phyloP scores from a whole-genome alignment of 345 rosid genomes.

The Eucalyptus tenuipes region DNA sequence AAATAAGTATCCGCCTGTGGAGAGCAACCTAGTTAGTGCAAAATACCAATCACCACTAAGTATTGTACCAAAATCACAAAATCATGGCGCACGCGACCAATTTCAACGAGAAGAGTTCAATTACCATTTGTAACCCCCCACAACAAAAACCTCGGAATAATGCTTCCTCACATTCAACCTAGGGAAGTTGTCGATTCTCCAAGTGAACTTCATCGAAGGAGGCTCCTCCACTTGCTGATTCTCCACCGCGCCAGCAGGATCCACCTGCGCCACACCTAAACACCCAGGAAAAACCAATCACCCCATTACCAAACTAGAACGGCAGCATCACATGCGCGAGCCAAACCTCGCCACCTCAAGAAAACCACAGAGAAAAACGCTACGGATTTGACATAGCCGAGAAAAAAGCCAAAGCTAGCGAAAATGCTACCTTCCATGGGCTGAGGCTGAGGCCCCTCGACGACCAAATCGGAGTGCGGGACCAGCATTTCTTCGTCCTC shows the following conservation, averaged over 20 bases:
- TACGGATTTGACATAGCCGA: neutral
- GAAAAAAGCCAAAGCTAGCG: neutral
- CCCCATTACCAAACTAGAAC: constrained; percentile 3
- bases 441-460: constrained; percentile 88
- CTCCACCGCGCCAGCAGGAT: constrained; percentile 48
- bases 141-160: constrained; percentile 66
- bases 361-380: neutral
- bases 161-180: constrained; percentile 76
- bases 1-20: constrained; percentile 72
- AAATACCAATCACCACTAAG: neutral
- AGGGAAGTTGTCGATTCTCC: constrained; percentile 64
- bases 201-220: constrained; percentile 58
- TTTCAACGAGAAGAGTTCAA: neutral
- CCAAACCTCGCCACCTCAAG: neutral
- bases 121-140: constrained; percentile 85
- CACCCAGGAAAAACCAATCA: neutral
- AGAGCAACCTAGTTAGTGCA: neutral
- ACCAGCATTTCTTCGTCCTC: constrained; percentile 96
- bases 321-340: constrained; percentile 10
- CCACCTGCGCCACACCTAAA: constrained; percentile 37
- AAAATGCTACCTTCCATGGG: constrained; percentile 69
- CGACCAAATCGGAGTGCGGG: constrained; percentile 64
- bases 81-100: neutral
- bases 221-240: constrained; percentile 77
- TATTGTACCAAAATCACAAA: neutral